Percentiles rank a stretch among this genome's conserved stretches.
Evolutionary conservation across 805 yeast species (phyloP).

Genomic region (Zygosaccharomyces siamensis): DNA sequence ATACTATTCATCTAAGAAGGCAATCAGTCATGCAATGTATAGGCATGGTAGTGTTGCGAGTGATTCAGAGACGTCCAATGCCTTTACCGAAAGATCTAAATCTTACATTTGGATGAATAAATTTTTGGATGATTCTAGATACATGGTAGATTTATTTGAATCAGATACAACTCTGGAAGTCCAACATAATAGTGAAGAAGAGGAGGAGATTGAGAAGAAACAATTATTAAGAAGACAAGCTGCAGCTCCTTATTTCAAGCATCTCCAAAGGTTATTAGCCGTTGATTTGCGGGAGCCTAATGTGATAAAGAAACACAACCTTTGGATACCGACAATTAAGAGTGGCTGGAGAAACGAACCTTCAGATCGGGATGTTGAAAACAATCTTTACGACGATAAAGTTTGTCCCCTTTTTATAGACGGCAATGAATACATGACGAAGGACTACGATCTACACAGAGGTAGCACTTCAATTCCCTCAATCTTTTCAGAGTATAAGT

Average conservation of each 20-base stretch:
- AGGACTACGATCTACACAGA: constrained; percentile 22
- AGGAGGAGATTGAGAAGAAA: constrained; percentile 8
- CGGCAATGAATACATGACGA: constrained; percentile 23
- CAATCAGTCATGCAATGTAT: constrained; percentile 8
- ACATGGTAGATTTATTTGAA: constrained; percentile 17
- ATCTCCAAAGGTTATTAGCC: constrained; percentile 23
- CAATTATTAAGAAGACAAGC: constrained; percentile 7
- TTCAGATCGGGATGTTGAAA: not conserved
- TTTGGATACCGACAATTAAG: constrained; percentile 30
- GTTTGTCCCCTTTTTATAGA: constrained; percentile 25
- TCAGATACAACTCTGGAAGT: not conserved
- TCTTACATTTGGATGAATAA: constrained; percentile 14
- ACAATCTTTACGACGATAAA: constrained; percentile 12
- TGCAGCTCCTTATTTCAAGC: constrained; percentile 20
- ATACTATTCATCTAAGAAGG: constrained; percentile 17
- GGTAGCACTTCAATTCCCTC: constrained; percentile 29
- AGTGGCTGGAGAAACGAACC: constrained; percentile 11
- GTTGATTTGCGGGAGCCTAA: constrained; percentile 19
- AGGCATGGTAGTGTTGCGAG: constrained; percentile 23
- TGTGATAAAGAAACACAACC: constrained; percentile 22
- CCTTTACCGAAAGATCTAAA: constrained; percentile 15
- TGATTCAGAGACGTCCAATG: constrained; percentile 15
- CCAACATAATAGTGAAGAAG: not conserved
- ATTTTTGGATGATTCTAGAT: constrained; percentile 15
- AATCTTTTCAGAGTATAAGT: constrained; percentile 37